Conservation (phyloP, 2,329 filamentous ascomycete genomes). For the Huntiella bhutanensis region DNA sequence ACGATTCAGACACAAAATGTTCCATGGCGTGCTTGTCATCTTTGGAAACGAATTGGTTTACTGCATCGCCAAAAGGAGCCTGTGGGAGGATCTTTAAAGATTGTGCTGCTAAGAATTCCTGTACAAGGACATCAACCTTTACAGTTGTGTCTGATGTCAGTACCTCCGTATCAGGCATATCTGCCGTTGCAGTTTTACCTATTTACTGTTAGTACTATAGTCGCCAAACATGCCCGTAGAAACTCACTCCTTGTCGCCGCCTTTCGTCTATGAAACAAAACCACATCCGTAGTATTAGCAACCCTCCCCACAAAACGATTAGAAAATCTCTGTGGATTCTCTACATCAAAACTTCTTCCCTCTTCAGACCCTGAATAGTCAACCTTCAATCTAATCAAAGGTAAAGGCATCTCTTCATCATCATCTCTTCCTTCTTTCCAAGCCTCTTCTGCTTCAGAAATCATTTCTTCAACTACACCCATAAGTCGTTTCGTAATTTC, state of each 20-base stretch:
- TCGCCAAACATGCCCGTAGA: not conserved
- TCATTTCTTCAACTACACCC: slow-evolving; percentile 66
- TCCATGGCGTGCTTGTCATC: slow-evolving; percentile 89
- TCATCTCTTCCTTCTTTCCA: slow-evolving; percentile 35
- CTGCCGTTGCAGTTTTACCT: slow-evolving; percentile 29
- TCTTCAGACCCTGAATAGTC: slow-evolving; percentile 77
- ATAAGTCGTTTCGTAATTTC: slow-evolving; percentile 63
- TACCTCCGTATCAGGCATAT: slow-evolving; percentile 44
- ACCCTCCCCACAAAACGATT: slow-evolving; percentile 81
- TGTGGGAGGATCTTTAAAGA: slow-evolving; percentile 85
- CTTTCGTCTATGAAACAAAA: slow-evolving; percentile 86
- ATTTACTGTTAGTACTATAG: not conserved
- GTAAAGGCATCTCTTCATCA: slow-evolving; percentile 40
- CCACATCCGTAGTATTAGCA: slow-evolving; percentile 83
- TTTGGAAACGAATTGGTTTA: slow-evolving; percentile 83
- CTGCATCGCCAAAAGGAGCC: slow-evolving; percentile 80
- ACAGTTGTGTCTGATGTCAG: slow-evolving; percentile 30
- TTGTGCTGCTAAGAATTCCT: slow-evolving; percentile 71
- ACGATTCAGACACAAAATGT: slow-evolving; percentile 53
- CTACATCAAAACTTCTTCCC: slow-evolving; percentile 59
- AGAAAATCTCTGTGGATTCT: slow-evolving; percentile 92
- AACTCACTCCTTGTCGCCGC: slow-evolving; percentile 17
- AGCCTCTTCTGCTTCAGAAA: slow-evolving; percentile 60
- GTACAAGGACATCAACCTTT: slow-evolving; percentile 75
- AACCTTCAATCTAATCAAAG: slow-evolving; percentile 74